phyloP scores from a whole-genome alignment of 345 rosid genomes.

The Lagerstroemia speciosa region DNA sequence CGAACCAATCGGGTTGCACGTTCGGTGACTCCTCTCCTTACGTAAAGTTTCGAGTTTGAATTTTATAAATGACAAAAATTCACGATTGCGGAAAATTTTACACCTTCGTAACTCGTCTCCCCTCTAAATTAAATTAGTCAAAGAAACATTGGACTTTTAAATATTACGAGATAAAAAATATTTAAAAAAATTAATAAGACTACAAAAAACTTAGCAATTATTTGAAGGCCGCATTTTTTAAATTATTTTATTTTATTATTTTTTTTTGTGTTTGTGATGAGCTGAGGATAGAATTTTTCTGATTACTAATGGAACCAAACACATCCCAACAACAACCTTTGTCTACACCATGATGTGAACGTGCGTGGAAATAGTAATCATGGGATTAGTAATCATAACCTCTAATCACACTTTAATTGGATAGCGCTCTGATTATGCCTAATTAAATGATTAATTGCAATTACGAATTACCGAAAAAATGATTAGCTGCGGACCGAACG shows the following conservation, averaged over 20 bases:
- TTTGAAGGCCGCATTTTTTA: slow-evolving; percentile 1
- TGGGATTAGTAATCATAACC: not conserved
- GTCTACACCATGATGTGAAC: slow-evolving; percentile 1
- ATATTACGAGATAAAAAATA: not conserved
- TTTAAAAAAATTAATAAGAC: not conserved
- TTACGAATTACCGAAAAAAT: too few relatives aligned
- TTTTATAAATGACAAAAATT: too few relatives aligned
- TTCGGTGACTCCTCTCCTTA: too few relatives aligned
- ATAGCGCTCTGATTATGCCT: too few relatives aligned
- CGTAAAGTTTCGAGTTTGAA: too few relatives aligned
- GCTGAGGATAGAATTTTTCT: not conserved
- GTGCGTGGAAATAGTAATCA: not conserved
- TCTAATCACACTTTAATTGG: not conserved
- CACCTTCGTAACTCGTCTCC: too few relatives aligned
- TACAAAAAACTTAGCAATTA: not conserved
- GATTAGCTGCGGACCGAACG: too few relatives aligned
- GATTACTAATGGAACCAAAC: not conserved
- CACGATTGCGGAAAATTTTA: too few relatives aligned
- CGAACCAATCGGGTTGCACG: not conserved
- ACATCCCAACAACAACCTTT: not conserved
- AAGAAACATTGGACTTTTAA: not conserved
- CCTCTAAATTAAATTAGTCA: too few relatives aligned
- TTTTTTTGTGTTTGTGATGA: not conserved
- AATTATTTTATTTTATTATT: not conserved
- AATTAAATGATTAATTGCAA: too few relatives aligned